Conservation (phyloP, 495 filamentous ascomycete species). For the Poronia punctata region DNA sequence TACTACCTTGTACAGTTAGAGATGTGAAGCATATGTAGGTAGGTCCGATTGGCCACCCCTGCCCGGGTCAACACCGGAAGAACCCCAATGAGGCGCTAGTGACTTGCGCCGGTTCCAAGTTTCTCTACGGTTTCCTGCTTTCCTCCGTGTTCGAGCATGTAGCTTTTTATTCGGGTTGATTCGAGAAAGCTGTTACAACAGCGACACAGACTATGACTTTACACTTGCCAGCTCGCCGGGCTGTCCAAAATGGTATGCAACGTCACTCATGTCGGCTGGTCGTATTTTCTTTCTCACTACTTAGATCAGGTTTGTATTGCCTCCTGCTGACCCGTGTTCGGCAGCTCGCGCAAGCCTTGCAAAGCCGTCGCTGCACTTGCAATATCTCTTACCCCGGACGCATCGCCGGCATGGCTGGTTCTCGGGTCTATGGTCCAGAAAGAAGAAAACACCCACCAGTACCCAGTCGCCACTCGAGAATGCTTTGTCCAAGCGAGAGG, state of each 20-base stretch:
- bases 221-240: constrained; percentile 37
- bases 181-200: neutral
- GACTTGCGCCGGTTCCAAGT: no score
- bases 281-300: constrained; percentile 9
- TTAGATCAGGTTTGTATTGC: constrained; percentile 1
- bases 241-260: constrained; percentile 31
- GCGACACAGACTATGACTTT: constrained; percentile 32
- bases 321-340: neutral
- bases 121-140: no score
- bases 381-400: constrained; percentile 17
- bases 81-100: no score
- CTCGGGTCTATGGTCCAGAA: constrained; percentile 12
- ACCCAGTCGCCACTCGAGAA: constrained; percentile 2
- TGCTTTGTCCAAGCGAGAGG: constrained; percentile 14
- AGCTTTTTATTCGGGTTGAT: no score
- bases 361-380: constrained; percentile 19
- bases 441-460: neutral
- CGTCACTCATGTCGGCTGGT: constrained; percentile 2
- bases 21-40: no score
- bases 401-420: constrained; percentile 25
- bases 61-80: no score
- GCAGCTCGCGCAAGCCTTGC: constrained; percentile 24
- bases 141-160: no score
- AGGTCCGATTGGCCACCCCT: no score
- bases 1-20: no score